A percentile compares a stretch with the other conserved stretches of the same genome.
Conservation (phyloP, 2,329 filamentous ascomycete genomes). For the Aspergillus phoenicis region DNA sequence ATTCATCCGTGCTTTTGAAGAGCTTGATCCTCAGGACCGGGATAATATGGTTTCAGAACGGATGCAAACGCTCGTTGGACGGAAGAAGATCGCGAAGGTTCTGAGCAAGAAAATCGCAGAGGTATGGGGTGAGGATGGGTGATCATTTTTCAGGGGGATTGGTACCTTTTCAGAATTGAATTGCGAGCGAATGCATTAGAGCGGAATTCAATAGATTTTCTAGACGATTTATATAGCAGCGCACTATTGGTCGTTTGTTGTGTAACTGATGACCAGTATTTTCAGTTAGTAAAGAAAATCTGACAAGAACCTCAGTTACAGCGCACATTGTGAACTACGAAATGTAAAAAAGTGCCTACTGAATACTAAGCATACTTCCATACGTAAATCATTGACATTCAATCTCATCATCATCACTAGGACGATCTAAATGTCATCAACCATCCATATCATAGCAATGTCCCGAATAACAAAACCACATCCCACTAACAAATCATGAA, state of each 20-base stretch:
- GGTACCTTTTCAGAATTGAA: background rate
- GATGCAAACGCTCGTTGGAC: conserved; percentile 62
- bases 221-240: too few relatives aligned
- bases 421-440: background rate
- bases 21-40: conserved; percentile 57
- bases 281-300: too few relatives aligned
- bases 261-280: too few relatives aligned
- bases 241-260: too few relatives aligned
- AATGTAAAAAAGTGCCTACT: too few relatives aligned
- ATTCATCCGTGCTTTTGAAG: conserved; percentile 70
- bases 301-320: too few relatives aligned
- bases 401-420: background rate
- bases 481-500: background rate
- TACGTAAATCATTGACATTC: background rate
- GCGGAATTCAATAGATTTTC: too few relatives aligned
- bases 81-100: conserved; percentile 67
- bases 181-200: too few relatives aligned
- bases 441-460: background rate
- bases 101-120: conserved; percentile 72
- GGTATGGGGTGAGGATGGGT: conserved; percentile 61
- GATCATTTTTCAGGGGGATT: background rate
- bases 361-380: too few relatives aligned
- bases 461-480: background rate
- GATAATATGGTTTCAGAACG: conserved; percentile 61
- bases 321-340: too few relatives aligned